Percentiles rank a stretch among this genome's conserved stretches.
Conservation (phyloP, 176 grass and related monocot genomes). For the Secale cereale region DNA sequence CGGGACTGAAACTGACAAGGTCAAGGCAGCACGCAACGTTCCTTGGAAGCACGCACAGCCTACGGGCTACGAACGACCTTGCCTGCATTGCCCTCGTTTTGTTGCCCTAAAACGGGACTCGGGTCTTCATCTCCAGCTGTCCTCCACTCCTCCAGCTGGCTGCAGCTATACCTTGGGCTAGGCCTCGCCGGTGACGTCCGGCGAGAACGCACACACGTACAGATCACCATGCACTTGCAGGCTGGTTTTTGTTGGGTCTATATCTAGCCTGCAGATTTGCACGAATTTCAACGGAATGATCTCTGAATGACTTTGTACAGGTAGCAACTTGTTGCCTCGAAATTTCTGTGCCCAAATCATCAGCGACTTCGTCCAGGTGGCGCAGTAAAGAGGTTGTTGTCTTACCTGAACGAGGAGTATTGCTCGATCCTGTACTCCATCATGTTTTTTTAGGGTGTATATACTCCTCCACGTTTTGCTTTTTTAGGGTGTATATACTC, state of each 20-base stretch:
- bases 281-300: too few species aligned
- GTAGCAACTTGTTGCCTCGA: too few species aligned
- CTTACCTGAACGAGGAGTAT: neutral
- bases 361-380: neutral
- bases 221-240: neutral
- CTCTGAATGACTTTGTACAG: too few species aligned
- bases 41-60: neutral
- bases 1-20: slow-evolving; percentile 2
- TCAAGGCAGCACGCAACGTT: slow-evolving; percentile 15
- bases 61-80: neutral
- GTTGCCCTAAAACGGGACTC: neutral
- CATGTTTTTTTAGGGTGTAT: neutral
- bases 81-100: neutral
- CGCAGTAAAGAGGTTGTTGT: neutral
- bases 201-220: neutral
- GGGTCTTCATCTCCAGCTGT: slow-evolving; percentile 29
- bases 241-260: neutral
- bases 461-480: too few species aligned
- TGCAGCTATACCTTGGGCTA: neutral
- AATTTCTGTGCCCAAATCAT: neutral
- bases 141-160: neutral
- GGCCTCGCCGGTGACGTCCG: slow-evolving; percentile 1
- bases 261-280: neutral
- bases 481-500: too few species aligned
- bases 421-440: neutral